Evolutionary conservation across 2,329 filamentous ascomycete genomes (phyloP), one percentile per base, ranked within the genome.

Genomic region (Coniochaeta sp.): DNA sequence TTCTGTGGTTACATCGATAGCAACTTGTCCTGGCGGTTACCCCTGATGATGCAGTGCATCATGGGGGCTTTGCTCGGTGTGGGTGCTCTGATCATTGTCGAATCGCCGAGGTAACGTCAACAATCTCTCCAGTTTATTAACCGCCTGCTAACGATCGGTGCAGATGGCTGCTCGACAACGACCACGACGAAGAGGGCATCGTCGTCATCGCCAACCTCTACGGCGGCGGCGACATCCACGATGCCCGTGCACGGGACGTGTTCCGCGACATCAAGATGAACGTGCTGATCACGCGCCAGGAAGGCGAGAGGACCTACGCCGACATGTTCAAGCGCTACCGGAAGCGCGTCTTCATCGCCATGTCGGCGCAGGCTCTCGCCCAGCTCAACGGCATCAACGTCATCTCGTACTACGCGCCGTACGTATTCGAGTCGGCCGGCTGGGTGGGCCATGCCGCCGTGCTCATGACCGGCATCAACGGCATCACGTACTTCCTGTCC

Each of bases 191-290:
- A 73, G 95, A 99, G 74, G 95, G 95, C 58, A 97, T 99, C 75
- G 89, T 97, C 30, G 95, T 99, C 56, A 98, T 99, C 76, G 95
- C 95, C 62, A 98, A 98, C 72, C 81, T 99, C 7, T 98, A 98
- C 70, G 95, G 95, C 59, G 91, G 90, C 70, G 95, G 95, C 62
- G 95, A 99, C 72, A 93, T 98, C 62, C 93, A 97, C 75, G 90
- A 96, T 72, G 78, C 88, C 61, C 95, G 96, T 74, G 95, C 95
- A 1, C 87, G 93, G 61, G 93, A 97, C 60, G 95, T 99, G 74
- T 99, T 96, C 75, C 90, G 93, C 68, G 95, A 98, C 70, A 99
- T 99, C 79, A 99, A 99, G 80, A 96, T 97, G 91, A 88, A 93
- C 68, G 95, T 99, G 32, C 83, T 99, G 36, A 80, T 98, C 26